Evolutionary conservation across 2,329 filamentous ascomycete species (phyloP).

Genomic region (Gliomastix tumulicola): DNA sequence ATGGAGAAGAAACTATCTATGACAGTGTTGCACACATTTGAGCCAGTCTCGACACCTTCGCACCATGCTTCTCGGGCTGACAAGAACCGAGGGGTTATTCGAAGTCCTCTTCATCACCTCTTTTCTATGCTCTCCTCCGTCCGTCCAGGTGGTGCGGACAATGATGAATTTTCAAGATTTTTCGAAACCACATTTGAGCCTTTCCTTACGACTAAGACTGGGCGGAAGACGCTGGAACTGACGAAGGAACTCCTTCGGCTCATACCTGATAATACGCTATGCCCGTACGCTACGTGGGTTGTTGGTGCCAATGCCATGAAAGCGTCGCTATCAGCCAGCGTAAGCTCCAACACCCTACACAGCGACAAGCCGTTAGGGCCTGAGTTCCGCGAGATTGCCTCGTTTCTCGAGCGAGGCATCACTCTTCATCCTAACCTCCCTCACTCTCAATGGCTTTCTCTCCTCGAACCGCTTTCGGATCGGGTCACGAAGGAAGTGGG

Average conservation of each 20-base stretch:
- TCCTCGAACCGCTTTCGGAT: conserved; percentile 51
- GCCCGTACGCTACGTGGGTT: conserved; percentile 44
- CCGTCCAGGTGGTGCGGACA: conserved; percentile 38
- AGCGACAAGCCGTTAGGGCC: conserved; percentile 47
- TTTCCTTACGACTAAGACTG: conserved; percentile 46
- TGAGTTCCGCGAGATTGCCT: conserved; percentile 63
- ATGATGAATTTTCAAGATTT: conserved; percentile 36
- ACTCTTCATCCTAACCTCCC: conserved; percentile 39
- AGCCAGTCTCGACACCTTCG: conserved; percentile 60
- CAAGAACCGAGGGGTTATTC: conserved; percentile 41
- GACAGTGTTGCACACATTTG: conserved; percentile 47
- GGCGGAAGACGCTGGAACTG: conserved; percentile 35
- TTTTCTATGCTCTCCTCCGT: conserved; percentile 51
- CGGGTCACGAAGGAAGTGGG: conserved; percentile 58
- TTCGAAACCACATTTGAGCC: conserved; percentile 47
- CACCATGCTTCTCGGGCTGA: conserved; percentile 47
- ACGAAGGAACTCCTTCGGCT: conserved; percentile 43
- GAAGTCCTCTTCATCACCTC: conserved; percentile 59
- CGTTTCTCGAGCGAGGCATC: conserved; percentile 59
- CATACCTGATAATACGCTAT: conserved; percentile 34
- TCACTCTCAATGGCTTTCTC: conserved; percentile 36
- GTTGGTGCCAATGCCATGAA: conserved; percentile 40
- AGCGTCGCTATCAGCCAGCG: conserved; percentile 22
- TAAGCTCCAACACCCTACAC: neutral
- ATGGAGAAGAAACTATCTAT: conserved; percentile 52